Percentiles rank a stretch among this genome's conserved stretches.
phyloP scores from a whole-genome alignment of 768 basidiomycete genomes.

The Amanita muscaria region DNA sequence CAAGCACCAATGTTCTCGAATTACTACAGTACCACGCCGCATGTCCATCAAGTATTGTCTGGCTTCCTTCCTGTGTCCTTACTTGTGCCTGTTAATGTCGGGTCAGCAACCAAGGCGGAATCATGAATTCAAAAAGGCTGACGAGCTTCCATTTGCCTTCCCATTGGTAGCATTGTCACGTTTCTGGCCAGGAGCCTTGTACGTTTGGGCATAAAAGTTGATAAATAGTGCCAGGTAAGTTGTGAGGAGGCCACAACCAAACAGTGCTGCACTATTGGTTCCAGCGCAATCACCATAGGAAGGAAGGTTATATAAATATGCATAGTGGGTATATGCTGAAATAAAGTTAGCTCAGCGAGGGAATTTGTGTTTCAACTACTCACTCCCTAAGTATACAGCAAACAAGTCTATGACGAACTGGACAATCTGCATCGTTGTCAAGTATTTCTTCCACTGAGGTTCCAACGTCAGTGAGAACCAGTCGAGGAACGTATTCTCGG shows the following conservation, averaged over 20 bases:
- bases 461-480: conserved; percentile 6
- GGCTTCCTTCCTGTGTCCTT: background rate
- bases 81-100: background rate
- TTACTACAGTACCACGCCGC: conserved; percentile 9
- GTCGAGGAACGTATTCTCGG: background rate
- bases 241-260: conserved; percentile 83
- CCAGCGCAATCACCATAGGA: conserved; percentile 78
- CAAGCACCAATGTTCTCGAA: background rate
- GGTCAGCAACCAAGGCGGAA: background rate
- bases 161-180: conserved; percentile 39
- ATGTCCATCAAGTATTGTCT: conserved; percentile 2
- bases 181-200: conserved; percentile 53
- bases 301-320: conserved; percentile 56
- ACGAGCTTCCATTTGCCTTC: conserved; percentile 24
- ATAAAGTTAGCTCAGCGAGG: conserved; percentile 5
- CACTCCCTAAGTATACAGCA: conserved; percentile 92
- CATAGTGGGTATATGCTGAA: conserved; percentile 76
- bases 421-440: conserved; percentile 92
- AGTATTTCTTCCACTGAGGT: conserved; percentile 99
- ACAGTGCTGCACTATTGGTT: conserved; percentile 76
- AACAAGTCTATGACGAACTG: conserved; percentile 93
- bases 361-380: conserved; percentile 25
- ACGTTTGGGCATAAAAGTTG: conserved; percentile 86
- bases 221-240: conserved; percentile 93
- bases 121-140: conserved; percentile 12